These are phyloP conservation scores for Pinus albicaulis DNA, from an alignment of 75 land plant species.

Conservation along the genomic window DNA sequence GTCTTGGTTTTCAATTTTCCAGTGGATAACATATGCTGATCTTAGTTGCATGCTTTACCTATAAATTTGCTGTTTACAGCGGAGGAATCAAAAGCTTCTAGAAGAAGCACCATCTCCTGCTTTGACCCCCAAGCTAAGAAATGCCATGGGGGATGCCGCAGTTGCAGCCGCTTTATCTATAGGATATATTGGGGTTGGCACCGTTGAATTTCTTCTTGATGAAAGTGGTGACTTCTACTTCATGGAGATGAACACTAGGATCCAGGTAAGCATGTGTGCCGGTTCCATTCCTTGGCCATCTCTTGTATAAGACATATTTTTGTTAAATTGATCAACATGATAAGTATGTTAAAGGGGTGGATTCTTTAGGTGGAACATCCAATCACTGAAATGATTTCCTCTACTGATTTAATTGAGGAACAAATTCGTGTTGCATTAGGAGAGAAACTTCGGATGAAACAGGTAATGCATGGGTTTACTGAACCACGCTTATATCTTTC, in stretches of 20 bases:
- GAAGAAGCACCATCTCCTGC: slow-evolving; percentile 99
- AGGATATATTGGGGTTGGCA: slow-evolving; percentile 97
- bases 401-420: slow-evolving; percentile 95
- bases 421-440: slow-evolving; percentile 97
- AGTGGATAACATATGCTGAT: slow-evolving; percentile 1
- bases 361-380: slow-evolving; percentile 87
- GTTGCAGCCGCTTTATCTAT: slow-evolving; percentile 96
- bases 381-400: slow-evolving; percentile 95
- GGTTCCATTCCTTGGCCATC: neutral
- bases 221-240: slow-evolving; percentile 93
- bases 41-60: neutral
- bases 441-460: slow-evolving; percentile 80
- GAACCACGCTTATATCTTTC: neutral
- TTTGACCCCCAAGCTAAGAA: slow-evolving; percentile 78
- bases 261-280: slow-evolving; percentile 56
- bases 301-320: neutral
- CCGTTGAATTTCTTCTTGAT: slow-evolving; percentile 92
- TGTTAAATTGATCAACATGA: neutral
- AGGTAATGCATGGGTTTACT: slow-evolving; percentile 38
- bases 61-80: slow-evolving; percentile 35
- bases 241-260: slow-evolving; percentile 99
- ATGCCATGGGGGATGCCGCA: slow-evolving; percentile 99
- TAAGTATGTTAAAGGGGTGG: neutral
- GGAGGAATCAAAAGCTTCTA: slow-evolving; percentile 93
- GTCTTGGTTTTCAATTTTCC: neutral